Base-by-base conservation (phyloP, 305 asterid species). In the Petunia hybrid region DNA sequence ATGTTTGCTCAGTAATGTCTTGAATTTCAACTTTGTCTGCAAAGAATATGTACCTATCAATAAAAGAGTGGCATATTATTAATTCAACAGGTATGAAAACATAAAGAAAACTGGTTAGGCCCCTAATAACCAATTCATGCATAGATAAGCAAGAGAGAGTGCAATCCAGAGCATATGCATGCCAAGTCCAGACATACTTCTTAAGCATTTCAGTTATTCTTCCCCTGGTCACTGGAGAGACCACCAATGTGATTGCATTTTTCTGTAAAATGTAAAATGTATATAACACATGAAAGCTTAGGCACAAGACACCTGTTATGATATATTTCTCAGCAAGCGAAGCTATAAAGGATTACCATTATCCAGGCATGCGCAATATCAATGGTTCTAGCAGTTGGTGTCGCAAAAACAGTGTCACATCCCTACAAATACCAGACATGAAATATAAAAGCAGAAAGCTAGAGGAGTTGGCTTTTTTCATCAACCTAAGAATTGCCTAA, bases 361-460 rank as follows among this genome's bases (percentile, higher is more conserved):
- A 88, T 41, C 91, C 91, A 88, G 8, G 86, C 87, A 60, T 85
- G 88, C 22, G 97, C 90, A 86, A 95, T 86, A 86, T 95, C 99
- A 79, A 95, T 92, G 76, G 97, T 93, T 85, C 98, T 95, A 80
- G 99, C 98, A 55, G 98, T 94, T 60, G 98, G 93, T 80, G 99
- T 95, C 87, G 89, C 99, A 78, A 95, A 95, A 83, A 92, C 97
- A 57, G 99, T 89, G 88, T 93, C 97, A 81, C 98, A 92, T 45
- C 98, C 98, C 99, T 95, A 86, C 87, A 87, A 83, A 62, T 65
- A 71, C 68, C 81, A 85, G 55, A 67, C 53, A 80, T 46, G 80
- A 46, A 53, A 61, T 85, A 76, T 70, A 87, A 73, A 31, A 71
- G 62, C 81, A n/a, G 68, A 66, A 69, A 67, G 55, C 80, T 76